These are phyloP conservation scores for Hondaea fermentalgiana DNA, from an alignment of 108 stramenopile species.

Conservation along the genomic window DNA sequence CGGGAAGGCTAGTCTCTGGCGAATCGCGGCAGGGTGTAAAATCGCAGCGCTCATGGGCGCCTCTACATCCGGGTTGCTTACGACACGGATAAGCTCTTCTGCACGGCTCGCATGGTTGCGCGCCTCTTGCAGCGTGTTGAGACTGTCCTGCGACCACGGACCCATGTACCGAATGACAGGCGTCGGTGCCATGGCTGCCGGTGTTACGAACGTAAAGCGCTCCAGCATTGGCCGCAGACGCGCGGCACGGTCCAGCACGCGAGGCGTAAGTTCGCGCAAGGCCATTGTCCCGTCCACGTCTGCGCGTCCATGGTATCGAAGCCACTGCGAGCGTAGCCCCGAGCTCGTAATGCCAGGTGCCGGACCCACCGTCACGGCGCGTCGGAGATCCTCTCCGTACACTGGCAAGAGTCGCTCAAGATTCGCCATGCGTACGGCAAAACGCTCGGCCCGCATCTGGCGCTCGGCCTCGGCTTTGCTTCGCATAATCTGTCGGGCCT, in stretches of 20 bases:
- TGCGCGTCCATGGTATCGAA: not conserved
- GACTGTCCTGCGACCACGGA: not conserved
- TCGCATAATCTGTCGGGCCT: not conserved
- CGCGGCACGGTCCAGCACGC: not conserved
- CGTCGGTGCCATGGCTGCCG: not conserved
- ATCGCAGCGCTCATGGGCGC: not conserved
- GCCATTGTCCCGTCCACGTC: not conserved
- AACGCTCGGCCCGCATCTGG: not conserved
- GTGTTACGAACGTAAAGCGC: conserved; percentile 6
- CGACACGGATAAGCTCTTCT: not conserved
- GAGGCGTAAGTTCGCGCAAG: not conserved
- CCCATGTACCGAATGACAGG: not conserved
- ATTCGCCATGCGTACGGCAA: not conserved
- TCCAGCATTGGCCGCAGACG: not conserved
- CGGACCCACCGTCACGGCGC: not conserved
- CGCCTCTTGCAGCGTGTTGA: not conserved
- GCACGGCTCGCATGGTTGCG: not conserved
- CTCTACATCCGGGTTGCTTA: not conserved
- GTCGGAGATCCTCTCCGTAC: not conserved
- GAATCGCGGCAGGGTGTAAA: not conserved
- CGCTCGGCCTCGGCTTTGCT: not conserved
- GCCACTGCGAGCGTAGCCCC: not conserved
- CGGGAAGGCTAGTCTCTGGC: conserved; percentile 54
- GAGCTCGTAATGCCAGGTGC: not conserved
- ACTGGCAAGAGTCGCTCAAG: not conserved